These are phyloP conservation scores for Fusarium drepaniforme DNA, from an alignment of 2,329 filamentous ascomycete species.

Conservation along the genomic window DNA sequence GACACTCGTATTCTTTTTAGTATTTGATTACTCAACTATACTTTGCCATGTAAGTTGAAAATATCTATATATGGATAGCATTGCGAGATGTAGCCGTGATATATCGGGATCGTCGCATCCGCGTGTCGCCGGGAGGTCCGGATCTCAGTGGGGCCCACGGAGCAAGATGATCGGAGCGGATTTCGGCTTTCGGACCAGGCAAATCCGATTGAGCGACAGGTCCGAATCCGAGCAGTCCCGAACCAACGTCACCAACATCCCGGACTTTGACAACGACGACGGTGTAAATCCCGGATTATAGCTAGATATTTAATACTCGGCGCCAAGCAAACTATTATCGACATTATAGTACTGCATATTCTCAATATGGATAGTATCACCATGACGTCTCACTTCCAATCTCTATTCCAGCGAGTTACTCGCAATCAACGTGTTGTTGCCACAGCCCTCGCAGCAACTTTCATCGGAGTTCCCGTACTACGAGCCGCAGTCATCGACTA, in stretches of 20 bases:
- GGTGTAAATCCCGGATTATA: background rate
- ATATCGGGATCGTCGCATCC: background rate
- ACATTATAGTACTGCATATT: background rate
- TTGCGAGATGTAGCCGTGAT: background rate
- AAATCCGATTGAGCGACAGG: background rate
- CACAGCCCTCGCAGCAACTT: background rate
- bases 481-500: conserved; percentile 23
- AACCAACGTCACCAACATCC: background rate
- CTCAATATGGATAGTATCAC: background rate
- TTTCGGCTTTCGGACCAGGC: background rate
- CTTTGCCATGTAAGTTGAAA: background rate
- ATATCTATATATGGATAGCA: background rate
- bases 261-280: background rate
- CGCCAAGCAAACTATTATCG: background rate
- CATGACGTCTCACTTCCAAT: conserved; percentile 22
- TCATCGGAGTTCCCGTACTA: conserved; percentile 19
- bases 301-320: background rate
- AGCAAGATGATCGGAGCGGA: background rate
- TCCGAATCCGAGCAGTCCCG: background rate
- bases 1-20: background rate
- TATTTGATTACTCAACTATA: background rate
- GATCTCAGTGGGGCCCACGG: background rate
- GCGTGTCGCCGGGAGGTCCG: background rate
- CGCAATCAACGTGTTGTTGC: conserved; percentile 10
- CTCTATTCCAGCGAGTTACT: background rate